These are phyloP conservation scores for Halocafeteria seosinensis DNA, from an alignment of 108 stramenopile species.

Conservation along the genomic window DNA sequence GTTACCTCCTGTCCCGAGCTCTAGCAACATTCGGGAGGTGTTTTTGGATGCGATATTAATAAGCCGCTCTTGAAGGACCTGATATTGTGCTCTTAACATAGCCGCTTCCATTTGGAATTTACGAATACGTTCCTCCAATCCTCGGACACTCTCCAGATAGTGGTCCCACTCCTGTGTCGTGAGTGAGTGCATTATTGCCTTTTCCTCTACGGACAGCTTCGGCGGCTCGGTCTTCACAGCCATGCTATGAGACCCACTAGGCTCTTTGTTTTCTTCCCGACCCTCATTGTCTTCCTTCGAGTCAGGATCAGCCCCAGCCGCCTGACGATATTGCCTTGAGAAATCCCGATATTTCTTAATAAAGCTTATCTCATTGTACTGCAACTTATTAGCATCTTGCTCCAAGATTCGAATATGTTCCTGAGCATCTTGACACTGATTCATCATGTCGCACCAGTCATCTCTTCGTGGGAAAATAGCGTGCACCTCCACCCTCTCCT, in stretches of 20 bases:
- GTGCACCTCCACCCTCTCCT: no score
- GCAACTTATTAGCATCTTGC: no score
- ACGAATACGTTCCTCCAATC: neutral
- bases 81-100: neutral
- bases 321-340: neutral
- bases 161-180: neutral
- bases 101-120: neutral
- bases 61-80: neutral
- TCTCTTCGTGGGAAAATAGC: no score
- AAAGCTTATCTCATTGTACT: no score
- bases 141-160: neutral
- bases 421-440: neutral
- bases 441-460: no score
- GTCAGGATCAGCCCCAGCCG: neutral
- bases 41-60: neutral
- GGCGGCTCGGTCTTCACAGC: neutral
- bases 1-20: constrained; percentile 35
- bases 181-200: no score
- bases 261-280: no score
- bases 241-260: neutral
- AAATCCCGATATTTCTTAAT: no score
- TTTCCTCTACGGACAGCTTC: neutral
- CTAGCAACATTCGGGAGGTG: constrained; percentile 10
- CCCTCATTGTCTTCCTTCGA: neutral
- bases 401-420: neutral